Conservation (phyloP, 148 eudicot species). For the Persicaria maculosa region DNA sequence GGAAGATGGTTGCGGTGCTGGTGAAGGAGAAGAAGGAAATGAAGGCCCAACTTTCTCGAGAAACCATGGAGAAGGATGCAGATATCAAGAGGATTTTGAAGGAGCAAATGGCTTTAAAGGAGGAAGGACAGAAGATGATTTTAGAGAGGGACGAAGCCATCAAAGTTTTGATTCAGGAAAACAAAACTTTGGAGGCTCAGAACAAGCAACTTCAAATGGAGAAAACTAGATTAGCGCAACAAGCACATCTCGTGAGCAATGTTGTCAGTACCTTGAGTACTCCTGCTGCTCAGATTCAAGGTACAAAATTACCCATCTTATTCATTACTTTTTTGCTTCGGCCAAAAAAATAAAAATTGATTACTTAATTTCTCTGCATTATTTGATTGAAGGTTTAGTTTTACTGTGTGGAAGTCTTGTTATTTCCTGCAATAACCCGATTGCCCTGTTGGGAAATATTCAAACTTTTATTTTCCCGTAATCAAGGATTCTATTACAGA, state of each 20-base stretch:
- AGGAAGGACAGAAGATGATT: conserved; percentile 2
- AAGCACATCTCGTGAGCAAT: background rate
- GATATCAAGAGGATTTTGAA: background rate
- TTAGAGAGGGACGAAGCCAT: background rate
- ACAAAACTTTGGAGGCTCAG: background rate
- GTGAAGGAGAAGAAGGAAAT: background rate
- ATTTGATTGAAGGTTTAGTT: too few relatives aligned
- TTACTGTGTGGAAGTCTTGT: too few relatives aligned
- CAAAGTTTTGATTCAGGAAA: background rate
- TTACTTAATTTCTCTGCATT: too few relatives aligned
- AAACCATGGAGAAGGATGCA: background rate
- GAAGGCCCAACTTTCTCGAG: background rate
- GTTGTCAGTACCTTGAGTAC: background rate
- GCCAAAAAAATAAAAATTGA: too few relatives aligned
- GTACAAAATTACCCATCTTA: background rate
- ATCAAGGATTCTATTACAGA: too few relatives aligned
- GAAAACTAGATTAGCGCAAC: background rate
- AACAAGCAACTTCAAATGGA: background rate
- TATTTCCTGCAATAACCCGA: too few relatives aligned
- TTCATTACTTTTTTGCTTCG: background rate
- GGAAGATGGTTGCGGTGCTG: background rate
- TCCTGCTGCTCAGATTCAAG: background rate
- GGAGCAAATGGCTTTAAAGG: background rate
- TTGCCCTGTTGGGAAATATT: too few relatives aligned
- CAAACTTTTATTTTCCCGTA: too few relatives aligned